Evolutionary conservation across 2,329 filamentous ascomycete genomes (phyloP), one percentile per base, ranked within the genome.

Genomic region (Microascus cirrosus): DNA sequence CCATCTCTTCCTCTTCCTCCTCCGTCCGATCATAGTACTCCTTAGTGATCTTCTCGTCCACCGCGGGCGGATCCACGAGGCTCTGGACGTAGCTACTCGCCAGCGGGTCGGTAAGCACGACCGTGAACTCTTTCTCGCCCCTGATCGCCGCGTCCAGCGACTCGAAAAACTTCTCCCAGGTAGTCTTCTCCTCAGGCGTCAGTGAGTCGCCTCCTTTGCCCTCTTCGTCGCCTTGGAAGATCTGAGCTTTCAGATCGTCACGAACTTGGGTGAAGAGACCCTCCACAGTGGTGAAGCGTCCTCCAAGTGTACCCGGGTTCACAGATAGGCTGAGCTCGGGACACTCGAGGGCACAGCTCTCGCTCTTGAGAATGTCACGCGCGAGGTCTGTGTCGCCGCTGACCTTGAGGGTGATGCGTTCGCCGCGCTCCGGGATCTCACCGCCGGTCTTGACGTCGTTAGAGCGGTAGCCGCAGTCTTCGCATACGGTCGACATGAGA

Each of bases 381-480:
- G 86, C 87, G 51, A 99, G 80, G 70, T 99, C 94, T 59, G 85
- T 80, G 35, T 76, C 69, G 36, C 74, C 83, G 60, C 84, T 77
- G 58, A 97, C 87, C 57, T 79, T 76, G 28, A 99, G 79, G 0
- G 82, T 91, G 65, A 96, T 95, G 63, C 85, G 87, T 71, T 87
- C 87, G 61, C 94, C 94, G 68, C 88, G 84, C 58, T 87, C 86
- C 10, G 94, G 94, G 24, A 99, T 86, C 66, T 87, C 92, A 58
- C 94, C 94, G 62, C 94, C 94, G 1, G 94, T 97, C 80, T 97
- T 97, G 69, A 99, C 90, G 70, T 99, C 94, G 72, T 95, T 97
- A 64, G 88, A 94, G 61, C 90, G 87, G 77, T 97, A 95, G 59
- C 93, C 93, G 69, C 94, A 99, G 70, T 87, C 80, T 32, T 93